Conservation (phyloP, 768 basidiomycete genomes). For the Termitomyces sp. region DNA sequence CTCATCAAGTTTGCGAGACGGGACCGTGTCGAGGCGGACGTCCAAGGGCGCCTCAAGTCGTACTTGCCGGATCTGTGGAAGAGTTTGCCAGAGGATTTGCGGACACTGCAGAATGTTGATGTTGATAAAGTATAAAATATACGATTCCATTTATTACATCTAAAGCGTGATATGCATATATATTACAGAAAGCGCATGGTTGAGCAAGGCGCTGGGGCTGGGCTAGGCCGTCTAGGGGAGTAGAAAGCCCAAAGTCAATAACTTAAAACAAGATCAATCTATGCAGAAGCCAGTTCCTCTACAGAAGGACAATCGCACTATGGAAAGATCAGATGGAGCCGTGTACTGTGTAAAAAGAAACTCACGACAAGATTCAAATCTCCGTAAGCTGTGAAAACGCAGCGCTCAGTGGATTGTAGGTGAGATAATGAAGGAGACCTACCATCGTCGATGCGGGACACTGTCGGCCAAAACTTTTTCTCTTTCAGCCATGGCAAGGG, state of each 20-base stretch:
- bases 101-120: background rate
- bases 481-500: conserved; percentile 77
- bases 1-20: conserved; percentile 49
- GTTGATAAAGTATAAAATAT: too few species aligned
- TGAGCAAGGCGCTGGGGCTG: conserved; percentile 54
- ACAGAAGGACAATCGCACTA: conserved; percentile 87
- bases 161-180: conserved; percentile 5
- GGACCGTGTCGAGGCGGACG: conserved; percentile 35
- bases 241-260: conserved; percentile 29
- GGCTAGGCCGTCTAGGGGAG: conserved; percentile 43
- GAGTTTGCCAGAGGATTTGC: conserved; percentile 19
- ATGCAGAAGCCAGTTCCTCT: conserved; percentile 57
- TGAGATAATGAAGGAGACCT: conserved; percentile 7
- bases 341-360: conserved; percentile 11
- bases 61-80: conserved; percentile 35
- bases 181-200: conserved; percentile 44
- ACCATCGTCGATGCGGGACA: conserved; percentile 93
- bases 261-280: conserved; percentile 8
- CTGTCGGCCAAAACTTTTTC: conserved; percentile 96
- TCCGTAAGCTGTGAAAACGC: conserved; percentile 62
- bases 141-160: too few species aligned
- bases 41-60: conserved; percentile 37
- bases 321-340: conserved; percentile 1
- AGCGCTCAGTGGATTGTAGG: background rate
- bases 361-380: conserved; percentile 86